Evolutionary conservation across 2,329 filamentous ascomycete species (phyloP).

Genomic region (Plenodomus lindquistii): DNA sequence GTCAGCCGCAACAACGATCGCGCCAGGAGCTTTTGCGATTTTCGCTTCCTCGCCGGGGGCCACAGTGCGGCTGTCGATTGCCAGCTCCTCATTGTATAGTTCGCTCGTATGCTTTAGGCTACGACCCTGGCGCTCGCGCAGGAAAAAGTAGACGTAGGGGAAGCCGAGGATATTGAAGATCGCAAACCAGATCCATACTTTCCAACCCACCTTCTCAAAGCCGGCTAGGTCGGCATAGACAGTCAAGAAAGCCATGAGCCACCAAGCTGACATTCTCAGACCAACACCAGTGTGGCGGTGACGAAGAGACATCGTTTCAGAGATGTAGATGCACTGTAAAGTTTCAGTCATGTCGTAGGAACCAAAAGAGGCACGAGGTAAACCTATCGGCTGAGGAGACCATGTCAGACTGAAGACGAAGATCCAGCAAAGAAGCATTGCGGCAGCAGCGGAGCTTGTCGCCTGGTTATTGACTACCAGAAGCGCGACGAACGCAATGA

Average conservation of each 20-base stretch:
- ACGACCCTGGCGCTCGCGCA: too few species aligned
- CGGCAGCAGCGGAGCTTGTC: constrained; percentile 27
- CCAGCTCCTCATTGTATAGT: too few species aligned
- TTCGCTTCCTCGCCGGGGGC: too few species aligned
- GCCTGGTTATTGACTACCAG: constrained; percentile 17
- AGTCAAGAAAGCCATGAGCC: constrained; percentile 42
- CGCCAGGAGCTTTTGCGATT: too few species aligned
- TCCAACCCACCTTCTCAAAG: constrained; percentile 40
- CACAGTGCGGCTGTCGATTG: neutral
- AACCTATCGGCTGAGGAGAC: constrained; percentile 36
- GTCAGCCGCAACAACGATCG: too few species aligned
- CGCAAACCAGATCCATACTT: constrained; percentile 43
- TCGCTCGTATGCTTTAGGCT: too few species aligned
- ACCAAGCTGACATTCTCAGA: constrained; percentile 44
- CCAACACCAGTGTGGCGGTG: constrained; percentile 43
- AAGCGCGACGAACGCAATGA: constrained; percentile 31
- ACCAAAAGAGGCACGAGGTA: constrained; percentile 28
- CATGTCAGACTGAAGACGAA: constrained; percentile 36
- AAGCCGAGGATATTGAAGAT: too few species aligned
- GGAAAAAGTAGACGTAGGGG: too few species aligned
- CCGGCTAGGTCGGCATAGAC: constrained; percentile 43
- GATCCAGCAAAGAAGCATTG: constrained; percentile 31
- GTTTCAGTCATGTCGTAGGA: constrained; percentile 16
- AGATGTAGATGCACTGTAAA: constrained; percentile 9
- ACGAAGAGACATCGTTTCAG: constrained; percentile 38